These are phyloP conservation scores for Cucumis hystrix DNA, from an alignment of 306 rosid genomes.

Conservation along the genomic window DNA sequence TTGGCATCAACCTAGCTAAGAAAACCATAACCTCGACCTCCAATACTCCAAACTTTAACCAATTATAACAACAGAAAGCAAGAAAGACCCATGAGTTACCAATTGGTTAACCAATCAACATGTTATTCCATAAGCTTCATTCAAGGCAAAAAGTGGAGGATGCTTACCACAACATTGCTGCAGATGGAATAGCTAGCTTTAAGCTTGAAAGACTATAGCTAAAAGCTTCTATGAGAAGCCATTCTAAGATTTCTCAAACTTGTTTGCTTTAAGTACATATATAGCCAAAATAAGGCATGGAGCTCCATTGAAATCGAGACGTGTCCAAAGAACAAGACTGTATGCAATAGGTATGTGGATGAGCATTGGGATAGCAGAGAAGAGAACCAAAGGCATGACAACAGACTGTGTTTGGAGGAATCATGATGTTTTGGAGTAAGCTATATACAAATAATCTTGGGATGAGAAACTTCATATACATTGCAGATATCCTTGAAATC, in stretches of 20 bases:
- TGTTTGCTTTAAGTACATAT: slow-evolving; percentile 28
- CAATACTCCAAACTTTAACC: slow-evolving; percentile 69
- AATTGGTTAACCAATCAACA: no score
- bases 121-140: not conserved
- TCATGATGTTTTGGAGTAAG: slow-evolving; percentile 48
- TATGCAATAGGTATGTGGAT: slow-evolving; percentile 36
- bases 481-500: slow-evolving; percentile 39
- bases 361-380: slow-evolving; percentile 37
- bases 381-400: slow-evolving; percentile 36
- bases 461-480: slow-evolving; percentile 41
- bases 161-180: slow-evolving; percentile 69
- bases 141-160: not conserved
- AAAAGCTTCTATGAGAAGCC: slow-evolving; percentile 56
- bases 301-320: slow-evolving; percentile 46
- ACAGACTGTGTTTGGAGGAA: slow-evolving; percentile 64
- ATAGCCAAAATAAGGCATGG: slow-evolving; percentile 25
- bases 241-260: slow-evolving; percentile 43
- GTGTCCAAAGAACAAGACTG: slow-evolving; percentile 30
- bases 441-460: slow-evolving; percentile 63
- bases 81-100: not conserved
- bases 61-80: not conserved
- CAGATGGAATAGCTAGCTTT: slow-evolving; percentile 62
- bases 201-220: slow-evolving; percentile 26
- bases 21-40: slow-evolving; percentile 71
- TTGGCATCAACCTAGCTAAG: slow-evolving; percentile 58